These are phyloP conservation scores for Apiotrichum brassicae DNA, from an alignment of 1,284 basidiomycete species.

Conservation along the genomic window DNA sequence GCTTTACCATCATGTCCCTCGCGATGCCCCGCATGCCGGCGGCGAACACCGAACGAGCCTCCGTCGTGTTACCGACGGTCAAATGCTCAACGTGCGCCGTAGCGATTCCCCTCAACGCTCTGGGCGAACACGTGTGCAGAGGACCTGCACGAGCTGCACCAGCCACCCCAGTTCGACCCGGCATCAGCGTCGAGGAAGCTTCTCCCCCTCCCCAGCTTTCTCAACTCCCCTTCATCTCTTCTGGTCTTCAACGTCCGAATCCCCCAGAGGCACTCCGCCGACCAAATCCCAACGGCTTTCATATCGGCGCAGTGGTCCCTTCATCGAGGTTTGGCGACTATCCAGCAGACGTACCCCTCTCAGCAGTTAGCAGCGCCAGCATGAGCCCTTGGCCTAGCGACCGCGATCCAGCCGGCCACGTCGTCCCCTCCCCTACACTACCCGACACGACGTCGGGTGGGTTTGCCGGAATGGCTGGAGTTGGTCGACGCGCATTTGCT, in stretches of 20 bases:
- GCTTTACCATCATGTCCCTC: constrained; percentile 10
- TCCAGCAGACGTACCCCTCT: constrained; percentile 12
- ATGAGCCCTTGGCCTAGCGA: constrained; percentile 12
- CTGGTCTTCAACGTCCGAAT: not conserved
- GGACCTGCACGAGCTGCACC: too few species aligned
- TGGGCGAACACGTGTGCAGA: constrained; percentile 67
- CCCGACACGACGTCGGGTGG: constrained; percentile 69
- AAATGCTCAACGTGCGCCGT: constrained; percentile 71
- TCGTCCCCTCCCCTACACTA: constrained; percentile 14
- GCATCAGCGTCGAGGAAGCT: too few species aligned
- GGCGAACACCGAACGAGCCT: constrained; percentile 52
- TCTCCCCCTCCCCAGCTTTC: not conserved
- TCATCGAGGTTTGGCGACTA: constrained; percentile 7
- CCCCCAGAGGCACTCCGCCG: not conserved
- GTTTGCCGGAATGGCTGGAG: constrained; percentile 81
- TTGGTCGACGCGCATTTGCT: constrained; percentile 74
- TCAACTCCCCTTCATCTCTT: constrained; percentile 6
- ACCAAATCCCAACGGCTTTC: not conserved
- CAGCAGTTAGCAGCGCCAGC: constrained; percentile 7
- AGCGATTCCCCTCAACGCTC: constrained; percentile 61
- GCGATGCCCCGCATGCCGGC: constrained; percentile 12
- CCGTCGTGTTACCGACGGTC: constrained; percentile 69
- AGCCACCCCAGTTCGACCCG: too few species aligned
- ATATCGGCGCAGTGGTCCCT: not conserved
- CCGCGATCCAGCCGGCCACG: constrained; percentile 19